Conservation (phyloP, 305 asterid genomes). For the Fraxinus sp. region DNA sequence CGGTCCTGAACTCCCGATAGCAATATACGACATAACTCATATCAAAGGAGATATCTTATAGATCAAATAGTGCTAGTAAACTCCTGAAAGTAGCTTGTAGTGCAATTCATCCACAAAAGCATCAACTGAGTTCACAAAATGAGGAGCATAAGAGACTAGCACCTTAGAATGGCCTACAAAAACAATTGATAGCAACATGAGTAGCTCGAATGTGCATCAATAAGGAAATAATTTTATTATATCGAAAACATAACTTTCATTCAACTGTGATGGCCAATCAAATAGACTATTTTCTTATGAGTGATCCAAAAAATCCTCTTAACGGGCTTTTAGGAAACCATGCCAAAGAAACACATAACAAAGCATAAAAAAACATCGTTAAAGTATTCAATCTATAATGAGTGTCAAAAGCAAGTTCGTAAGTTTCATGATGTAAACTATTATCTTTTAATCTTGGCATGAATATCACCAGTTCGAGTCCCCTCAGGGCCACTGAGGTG, state of each 20-base stretch:
- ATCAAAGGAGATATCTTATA: neutral
- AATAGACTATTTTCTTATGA: neutral
- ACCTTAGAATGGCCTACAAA: too few relatives aligned
- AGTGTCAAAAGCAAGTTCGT: neutral
- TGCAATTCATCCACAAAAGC: neutral
- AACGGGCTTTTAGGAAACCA: neutral
- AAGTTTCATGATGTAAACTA: neutral
- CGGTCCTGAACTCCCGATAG: neutral
- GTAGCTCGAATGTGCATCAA: neutral
- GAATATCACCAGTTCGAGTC: too few relatives aligned
- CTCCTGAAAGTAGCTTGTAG: neutral
- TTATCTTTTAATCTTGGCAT: too few relatives aligned
- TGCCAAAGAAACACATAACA: neutral
- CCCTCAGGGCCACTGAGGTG: too few relatives aligned
- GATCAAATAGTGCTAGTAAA: neutral
- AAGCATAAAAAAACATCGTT: neutral
- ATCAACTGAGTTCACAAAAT: neutral
- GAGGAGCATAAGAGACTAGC: neutral
- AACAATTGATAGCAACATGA: neutral
- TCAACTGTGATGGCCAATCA: neutral
- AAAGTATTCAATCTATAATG: neutral
- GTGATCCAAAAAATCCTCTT: neutral
- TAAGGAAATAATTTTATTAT: too few relatives aligned
- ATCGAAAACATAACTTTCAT: too few relatives aligned
- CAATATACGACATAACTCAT: neutral